Base-by-base conservation (phyloP, 257 asterid genomes). In the Solanum virginianum region DNA sequence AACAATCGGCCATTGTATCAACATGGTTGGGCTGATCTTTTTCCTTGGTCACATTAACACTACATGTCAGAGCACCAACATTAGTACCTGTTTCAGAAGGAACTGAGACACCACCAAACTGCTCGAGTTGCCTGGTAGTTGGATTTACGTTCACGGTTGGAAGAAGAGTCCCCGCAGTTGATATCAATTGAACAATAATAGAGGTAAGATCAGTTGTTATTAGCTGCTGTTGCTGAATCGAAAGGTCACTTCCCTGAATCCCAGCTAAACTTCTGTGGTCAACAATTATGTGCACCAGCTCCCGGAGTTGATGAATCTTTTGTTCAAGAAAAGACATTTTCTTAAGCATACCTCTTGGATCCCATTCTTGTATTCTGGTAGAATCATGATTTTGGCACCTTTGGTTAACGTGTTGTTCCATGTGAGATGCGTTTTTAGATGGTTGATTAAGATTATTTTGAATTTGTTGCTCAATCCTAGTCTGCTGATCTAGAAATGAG, bases 141-240 rank as follows among this genome's bases (percentile, higher is more conserved):
- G 87, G 85, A 80, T 79, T 86, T 24, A 84, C 90, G 1, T 90
- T 96, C 77, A 88, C 91, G 10, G 98, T 87, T 24, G 99, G 97
- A 49, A 96, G 93, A 88, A 96, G 98, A 85, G 93, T 93, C 60
- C 99, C 99, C 32, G 99, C 99, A 22, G 99, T 95, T 22, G 99
- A 92, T 54, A 95, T 93, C 60, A 95, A 86, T 80, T 96, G 99
- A 70, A 93, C 96, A 47, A 95, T 96, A 62, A 96, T 90, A 8
- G 98, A 92, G 81, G 98, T 96, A 83, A 96, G 92, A 84, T 96
- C 98, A 53, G 97, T 94, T n/a, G 94, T 94, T 39, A 96, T 87
- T 15, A 96, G 98, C 93, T 96, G 98, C 86, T 95, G 97, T 32
- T 94, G 97, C 86, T 95, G 98, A 69, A 86, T 90, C 85, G 92